Evolutionary conservation across 306 rosid genomes (phyloP).

Genomic region (Glycine tomentella): DNA sequence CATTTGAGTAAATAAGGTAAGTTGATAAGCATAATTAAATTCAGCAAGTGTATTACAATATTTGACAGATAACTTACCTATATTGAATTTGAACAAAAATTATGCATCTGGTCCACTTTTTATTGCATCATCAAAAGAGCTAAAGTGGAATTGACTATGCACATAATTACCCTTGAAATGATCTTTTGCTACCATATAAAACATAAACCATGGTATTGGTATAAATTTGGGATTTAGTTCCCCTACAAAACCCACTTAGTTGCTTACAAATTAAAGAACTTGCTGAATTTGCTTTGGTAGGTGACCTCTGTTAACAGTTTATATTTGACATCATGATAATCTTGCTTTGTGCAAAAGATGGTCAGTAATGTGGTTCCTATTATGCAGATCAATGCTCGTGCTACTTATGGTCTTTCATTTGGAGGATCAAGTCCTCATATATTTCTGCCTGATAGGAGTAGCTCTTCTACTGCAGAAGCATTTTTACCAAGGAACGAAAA

Average conservation of each 20-base stretch:
- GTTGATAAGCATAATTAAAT: too few relatives aligned
- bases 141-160: too few relatives aligned
- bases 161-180: neutral
- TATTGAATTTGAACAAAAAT: too few relatives aligned
- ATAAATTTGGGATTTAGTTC: neutral
- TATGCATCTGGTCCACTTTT: neutral
- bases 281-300: slow-evolving; percentile 35
- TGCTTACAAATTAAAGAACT: slow-evolving; percentile 24
- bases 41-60: too few relatives aligned
- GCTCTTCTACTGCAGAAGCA: slow-evolving; percentile 49
- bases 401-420: slow-evolving; percentile 79
- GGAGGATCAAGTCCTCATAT: slow-evolving; percentile 79
- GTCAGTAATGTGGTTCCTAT: slow-evolving; percentile 42
- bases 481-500: slow-evolving; percentile 45
- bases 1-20: too few relatives aligned
- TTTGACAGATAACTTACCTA: too few relatives aligned
- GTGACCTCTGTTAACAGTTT: slow-evolving; percentile 2
- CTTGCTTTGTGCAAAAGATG: slow-evolving; percentile 26
- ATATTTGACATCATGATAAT: slow-evolving; percentile 35
- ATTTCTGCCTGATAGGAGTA: slow-evolving; percentile 55
- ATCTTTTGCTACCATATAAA: neutral
- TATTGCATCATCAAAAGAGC: neutral
- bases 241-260: neutral
- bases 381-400: slow-evolving; percentile 89
- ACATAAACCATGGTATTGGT: neutral